These are phyloP conservation scores for Trametes elegans DNA, from an alignment of 768 basidiomycete species.

Conservation along the genomic window DNA sequence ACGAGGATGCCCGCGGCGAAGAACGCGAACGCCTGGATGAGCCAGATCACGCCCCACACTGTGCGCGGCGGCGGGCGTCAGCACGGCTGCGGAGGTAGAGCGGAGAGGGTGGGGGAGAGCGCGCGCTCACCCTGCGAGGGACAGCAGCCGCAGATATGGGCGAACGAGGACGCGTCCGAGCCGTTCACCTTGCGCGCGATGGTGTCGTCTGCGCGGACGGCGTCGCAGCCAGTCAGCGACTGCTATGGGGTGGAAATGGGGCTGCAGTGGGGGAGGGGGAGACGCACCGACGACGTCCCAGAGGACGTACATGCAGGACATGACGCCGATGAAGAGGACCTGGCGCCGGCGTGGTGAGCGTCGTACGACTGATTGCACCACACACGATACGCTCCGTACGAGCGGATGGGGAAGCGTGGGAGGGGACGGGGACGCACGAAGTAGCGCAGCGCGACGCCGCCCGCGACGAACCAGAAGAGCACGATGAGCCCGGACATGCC, in stretches of 20 bases:
- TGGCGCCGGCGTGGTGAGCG: slow-evolving; percentile 27
- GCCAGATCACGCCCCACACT: slow-evolving; percentile 93
- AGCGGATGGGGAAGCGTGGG: neutral
- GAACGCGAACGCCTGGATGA: slow-evolving; percentile 68
- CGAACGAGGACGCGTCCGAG: slow-evolving; percentile 87
- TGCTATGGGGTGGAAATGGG: neutral
- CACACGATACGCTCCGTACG: no score
- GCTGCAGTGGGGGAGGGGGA: no score
- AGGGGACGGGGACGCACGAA: slow-evolving; percentile 51
- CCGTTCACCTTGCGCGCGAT: slow-evolving; percentile 79
- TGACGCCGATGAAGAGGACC: slow-evolving; percentile 82
- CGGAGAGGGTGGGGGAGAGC: neutral
- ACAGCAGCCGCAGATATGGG: slow-evolving; percentile 81
- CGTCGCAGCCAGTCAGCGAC: neutral
- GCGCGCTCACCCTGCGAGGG: slow-evolving; percentile 64
- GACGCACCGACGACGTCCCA: slow-evolving; percentile 85
- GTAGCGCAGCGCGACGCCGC: slow-evolving; percentile 72
- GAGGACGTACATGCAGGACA: slow-evolving; percentile 84
- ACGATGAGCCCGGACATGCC: slow-evolving; percentile 80
- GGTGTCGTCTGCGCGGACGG: slow-evolving; percentile 62
- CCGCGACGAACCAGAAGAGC: slow-evolving; percentile 80
- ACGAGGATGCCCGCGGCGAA: slow-evolving; percentile 76
- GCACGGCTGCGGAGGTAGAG: neutral
- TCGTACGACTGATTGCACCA: neutral
- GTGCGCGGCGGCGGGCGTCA: neutral